A percentile compares a stretch with the other conserved stretches of the same genome.
phyloP scores from a whole-genome alignment of 2,329 filamentous ascomycete species.

The Colletotrichum magnum region DNA sequence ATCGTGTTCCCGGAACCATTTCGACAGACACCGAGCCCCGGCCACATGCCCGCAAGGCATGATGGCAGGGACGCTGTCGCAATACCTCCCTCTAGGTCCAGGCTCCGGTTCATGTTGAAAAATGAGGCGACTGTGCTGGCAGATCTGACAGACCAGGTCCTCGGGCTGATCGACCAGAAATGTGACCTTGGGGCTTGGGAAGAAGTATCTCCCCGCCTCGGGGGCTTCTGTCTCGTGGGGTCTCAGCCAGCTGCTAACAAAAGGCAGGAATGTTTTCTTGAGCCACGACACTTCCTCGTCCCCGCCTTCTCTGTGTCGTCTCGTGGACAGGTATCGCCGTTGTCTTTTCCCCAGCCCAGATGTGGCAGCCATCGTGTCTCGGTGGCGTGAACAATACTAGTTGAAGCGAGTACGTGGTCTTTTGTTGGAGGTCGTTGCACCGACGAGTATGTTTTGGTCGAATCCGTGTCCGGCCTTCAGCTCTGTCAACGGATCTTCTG shows the following conservation, averaged over 20 bases:
- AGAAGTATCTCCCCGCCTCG: slow-evolving; percentile 39
- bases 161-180: slow-evolving; percentile 47
- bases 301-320: neutral
- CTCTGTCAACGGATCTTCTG: no score
- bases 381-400: neutral
- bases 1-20: slow-evolving; percentile 45
- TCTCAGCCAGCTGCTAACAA: slow-evolving; percentile 15
- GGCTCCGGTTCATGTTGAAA: slow-evolving; percentile 32
- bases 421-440: no score
- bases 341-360: slow-evolving; percentile 7
- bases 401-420: neutral
- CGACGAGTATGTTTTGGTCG: no score
- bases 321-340: slow-evolving; percentile 3
- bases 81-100: neutral
- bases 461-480: no score
- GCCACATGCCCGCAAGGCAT: slow-evolving; percentile 54
- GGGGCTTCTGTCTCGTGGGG: neutral
- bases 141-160: slow-evolving; percentile 46
- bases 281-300: slow-evolving; percentile 8
- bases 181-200: slow-evolving; percentile 48
- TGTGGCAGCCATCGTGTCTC: slow-evolving; percentile 2
- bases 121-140: slow-evolving; percentile 41
- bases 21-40: slow-evolving; percentile 47
- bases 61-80: slow-evolving; percentile 45
- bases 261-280: slow-evolving; percentile 12